phyloP scores from a whole-genome alignment of 331 rosid species.

The Acacia concinna region DNA sequence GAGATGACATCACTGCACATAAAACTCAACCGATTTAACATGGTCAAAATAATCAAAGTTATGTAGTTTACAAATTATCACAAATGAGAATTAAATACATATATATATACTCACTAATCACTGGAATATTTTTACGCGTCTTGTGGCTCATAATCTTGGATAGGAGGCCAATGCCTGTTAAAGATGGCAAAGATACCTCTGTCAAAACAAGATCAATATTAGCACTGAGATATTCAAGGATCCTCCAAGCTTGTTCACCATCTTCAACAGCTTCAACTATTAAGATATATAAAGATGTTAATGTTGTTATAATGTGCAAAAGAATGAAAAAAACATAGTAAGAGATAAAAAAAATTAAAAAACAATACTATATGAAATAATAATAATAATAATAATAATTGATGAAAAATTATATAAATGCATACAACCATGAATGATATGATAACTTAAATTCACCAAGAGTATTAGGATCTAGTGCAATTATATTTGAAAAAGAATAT shows the following conservation, averaged over 20 bases:
- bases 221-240: slow-evolving; percentile 71
- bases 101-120: slow-evolving; percentile 69
- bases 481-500: neutral
- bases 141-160: slow-evolving; percentile 85
- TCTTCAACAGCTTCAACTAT: slow-evolving; percentile 42
- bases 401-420: neutral
- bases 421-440: neutral
- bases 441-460: neutral
- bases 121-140: slow-evolving; percentile 71
- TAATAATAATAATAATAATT: neutral
- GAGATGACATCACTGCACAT: slow-evolving; percentile 95
- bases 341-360: neutral
- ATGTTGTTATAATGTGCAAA: neutral
- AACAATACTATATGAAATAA: neutral
- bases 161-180: slow-evolving; percentile 81
- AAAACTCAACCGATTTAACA: neutral
- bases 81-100: neutral
- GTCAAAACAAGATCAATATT: slow-evolving; percentile 81
- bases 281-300: neutral
- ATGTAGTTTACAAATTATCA: neutral
- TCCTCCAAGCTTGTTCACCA: slow-evolving; percentile 88
- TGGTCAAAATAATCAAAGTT: neutral
- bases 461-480: neutral
- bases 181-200: slow-evolving; percentile 79
- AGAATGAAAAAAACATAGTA: neutral